Conservation (phyloP, 768 basidiomycete genomes). For the Psilocybe subaeruginosa region DNA sequence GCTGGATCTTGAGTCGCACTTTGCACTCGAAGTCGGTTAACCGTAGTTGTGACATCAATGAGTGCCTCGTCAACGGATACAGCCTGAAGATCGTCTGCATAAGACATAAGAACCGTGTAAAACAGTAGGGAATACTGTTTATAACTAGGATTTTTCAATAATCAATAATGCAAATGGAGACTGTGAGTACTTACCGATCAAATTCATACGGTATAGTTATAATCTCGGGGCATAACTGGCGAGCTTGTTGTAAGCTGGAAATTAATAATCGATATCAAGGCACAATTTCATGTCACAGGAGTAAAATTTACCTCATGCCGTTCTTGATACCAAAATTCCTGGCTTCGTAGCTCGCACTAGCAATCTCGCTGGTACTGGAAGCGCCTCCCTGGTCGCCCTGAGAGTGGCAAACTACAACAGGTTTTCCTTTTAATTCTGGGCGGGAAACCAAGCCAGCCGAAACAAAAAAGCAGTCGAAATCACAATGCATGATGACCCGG, state of each 20-base stretch:
- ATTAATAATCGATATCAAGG: not conserved
- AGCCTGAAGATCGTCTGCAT: slow-evolving; percentile 91
- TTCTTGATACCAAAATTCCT: slow-evolving; percentile 86
- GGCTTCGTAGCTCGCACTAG: slow-evolving; percentile 94
- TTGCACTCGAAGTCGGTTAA: slow-evolving; percentile 42
- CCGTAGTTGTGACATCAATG: slow-evolving; percentile 77
- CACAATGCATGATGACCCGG: slow-evolving; percentile 86
- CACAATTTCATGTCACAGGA: not conserved
- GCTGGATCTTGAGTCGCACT: slow-evolving; percentile 56
- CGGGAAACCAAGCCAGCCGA: slow-evolving; percentile 83
- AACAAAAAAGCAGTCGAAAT: slow-evolving; percentile 98
- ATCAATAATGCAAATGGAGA: not conserved
- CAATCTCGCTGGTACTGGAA: slow-evolving; percentile 92
- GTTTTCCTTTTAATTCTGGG: slow-evolving; percentile 83
- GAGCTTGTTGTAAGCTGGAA: slow-evolving; percentile 75
- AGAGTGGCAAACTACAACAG: slow-evolving; percentile 95
- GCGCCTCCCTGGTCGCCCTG: slow-evolving; percentile 73
- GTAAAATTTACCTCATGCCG: slow-evolving; percentile 81
- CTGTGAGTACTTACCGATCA: slow-evolving; percentile 53
- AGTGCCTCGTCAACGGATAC: slow-evolving; percentile 97
- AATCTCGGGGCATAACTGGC: slow-evolving; percentile 72
- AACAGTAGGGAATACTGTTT: slow-evolving; percentile 84
- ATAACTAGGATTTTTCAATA: slow-evolving; percentile 56
- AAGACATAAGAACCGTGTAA: slow-evolving; percentile 89
- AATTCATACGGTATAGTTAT: slow-evolving; percentile 94